Percentiles rank a stretch among this genome's conserved stretches.
Evolutionary conservation across 2,329 filamentous ascomycete genomes (phyloP).

Genomic region (Fusarium sp.): DNA sequence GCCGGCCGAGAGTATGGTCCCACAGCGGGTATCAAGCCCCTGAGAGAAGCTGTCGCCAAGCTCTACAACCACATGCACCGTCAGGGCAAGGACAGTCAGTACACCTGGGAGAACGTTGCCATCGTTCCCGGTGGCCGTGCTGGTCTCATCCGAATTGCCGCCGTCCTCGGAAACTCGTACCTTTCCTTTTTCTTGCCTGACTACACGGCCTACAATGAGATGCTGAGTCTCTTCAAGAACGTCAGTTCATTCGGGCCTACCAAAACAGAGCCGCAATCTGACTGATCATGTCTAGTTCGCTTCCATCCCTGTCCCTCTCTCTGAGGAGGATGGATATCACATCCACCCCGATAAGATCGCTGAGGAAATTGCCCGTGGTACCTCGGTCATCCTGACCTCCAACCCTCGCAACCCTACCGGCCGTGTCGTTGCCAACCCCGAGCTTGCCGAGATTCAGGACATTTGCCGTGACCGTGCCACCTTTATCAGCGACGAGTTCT

Average conservation of each 20-base stretch:
- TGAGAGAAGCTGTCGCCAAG: slow-evolving; percentile 88
- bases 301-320: slow-evolving; percentile 86
- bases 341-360: slow-evolving; percentile 94
- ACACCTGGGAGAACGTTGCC: slow-evolving; percentile 97
- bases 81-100: slow-evolving; percentile 86
- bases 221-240: slow-evolving; percentile 95
- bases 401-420: slow-evolving; percentile 97
- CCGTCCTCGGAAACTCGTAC: slow-evolving; percentile 92
- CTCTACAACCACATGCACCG: slow-evolving; percentile 96
- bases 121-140: slow-evolving; percentile 95
- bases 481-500: slow-evolving; percentile 96
- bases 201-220: slow-evolving; percentile 98
- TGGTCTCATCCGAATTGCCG: slow-evolving; percentile 93
- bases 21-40: slow-evolving; percentile 91
- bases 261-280: background rate
- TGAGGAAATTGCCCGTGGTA: slow-evolving; percentile 88
- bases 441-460: slow-evolving; percentile 91
- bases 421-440: slow-evolving; percentile 84
- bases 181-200: slow-evolving; percentile 94
- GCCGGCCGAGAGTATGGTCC: slow-evolving; percentile 90
- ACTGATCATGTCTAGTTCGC: slow-evolving; percentile 71
- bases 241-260: slow-evolving; percentile 56
- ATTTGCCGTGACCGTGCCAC: slow-evolving; percentile 92
- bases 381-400: slow-evolving; percentile 90
- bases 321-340: slow-evolving; percentile 88